Percentiles rank a stretch among this genome's conserved stretches.
Evolutionary conservation across 2,329 filamentous ascomycete species (phyloP).

Genomic region (Thelonectria discophora): DNA sequence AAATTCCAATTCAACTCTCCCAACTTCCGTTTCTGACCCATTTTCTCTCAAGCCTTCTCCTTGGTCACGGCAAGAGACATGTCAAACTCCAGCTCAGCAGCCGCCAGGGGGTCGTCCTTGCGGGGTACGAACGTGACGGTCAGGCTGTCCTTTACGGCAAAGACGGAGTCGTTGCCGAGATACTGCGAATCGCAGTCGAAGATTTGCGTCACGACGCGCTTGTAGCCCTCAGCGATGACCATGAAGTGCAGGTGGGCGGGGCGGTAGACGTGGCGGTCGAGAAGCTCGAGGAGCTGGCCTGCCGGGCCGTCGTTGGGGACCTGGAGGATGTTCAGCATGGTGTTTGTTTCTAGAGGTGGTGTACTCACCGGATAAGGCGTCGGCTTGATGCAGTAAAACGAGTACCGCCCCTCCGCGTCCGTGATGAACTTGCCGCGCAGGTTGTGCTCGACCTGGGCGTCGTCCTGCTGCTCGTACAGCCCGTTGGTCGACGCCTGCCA

Average conservation of each 20-base stretch:
- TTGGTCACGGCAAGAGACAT: slow-evolving; percentile 18
- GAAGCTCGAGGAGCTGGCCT: slow-evolving; percentile 58
- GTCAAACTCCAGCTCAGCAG: slow-evolving; percentile 34
- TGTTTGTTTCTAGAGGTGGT: not conserved
- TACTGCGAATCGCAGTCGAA: slow-evolving; percentile 34
- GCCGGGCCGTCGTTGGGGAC: slow-evolving; percentile 62
- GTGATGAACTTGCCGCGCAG: slow-evolving; percentile 77
- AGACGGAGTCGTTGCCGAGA: slow-evolving; percentile 36
- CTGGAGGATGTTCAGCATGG: not conserved
- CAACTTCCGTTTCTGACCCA: not conserved
- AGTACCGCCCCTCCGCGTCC: slow-evolving; percentile 70
- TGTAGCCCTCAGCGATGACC: slow-evolving; percentile 66
- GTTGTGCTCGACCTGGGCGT: slow-evolving; percentile 75
- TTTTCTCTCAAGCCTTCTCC: slow-evolving; percentile 3
- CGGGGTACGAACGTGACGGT: slow-evolving; percentile 35
- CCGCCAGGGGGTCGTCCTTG: slow-evolving; percentile 32
- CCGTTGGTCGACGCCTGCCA: slow-evolving; percentile 83
- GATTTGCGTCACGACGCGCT: slow-evolving; percentile 76
- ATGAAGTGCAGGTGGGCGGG: slow-evolving; percentile 70
- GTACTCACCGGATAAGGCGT: slow-evolving; percentile 60
- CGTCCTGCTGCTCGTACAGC: slow-evolving; percentile 77
- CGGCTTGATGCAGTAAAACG: slow-evolving; percentile 68
- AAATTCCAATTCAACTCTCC: no score
- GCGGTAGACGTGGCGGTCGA: slow-evolving; percentile 65
- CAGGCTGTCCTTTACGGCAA: slow-evolving; percentile 37